Evolutionary conservation across 1,284 basidiomycete species (phyloP).

Genomic region (Coriolopsis trogii): DNA sequence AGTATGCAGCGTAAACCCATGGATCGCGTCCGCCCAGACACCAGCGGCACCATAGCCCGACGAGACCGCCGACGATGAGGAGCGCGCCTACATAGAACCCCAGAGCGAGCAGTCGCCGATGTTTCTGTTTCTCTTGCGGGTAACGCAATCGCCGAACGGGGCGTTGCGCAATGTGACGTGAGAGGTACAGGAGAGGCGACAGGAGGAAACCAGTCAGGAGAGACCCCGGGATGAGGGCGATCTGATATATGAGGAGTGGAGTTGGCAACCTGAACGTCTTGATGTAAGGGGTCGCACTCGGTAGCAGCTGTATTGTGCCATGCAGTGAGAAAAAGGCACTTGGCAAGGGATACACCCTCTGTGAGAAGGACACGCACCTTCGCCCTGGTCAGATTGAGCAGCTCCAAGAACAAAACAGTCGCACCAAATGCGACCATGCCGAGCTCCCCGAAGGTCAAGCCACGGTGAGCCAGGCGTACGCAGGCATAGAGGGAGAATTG

Average conservation of each 20-base stretch:
- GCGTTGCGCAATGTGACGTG: slow-evolving; percentile 89
- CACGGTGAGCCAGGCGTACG: slow-evolving; percentile 87
- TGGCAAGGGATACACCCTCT: too few species aligned
- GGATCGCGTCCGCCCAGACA: slow-evolving; percentile 85
- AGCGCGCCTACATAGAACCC: slow-evolving; percentile 85
- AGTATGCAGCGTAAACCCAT: slow-evolving; percentile 85
- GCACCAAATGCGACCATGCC: slow-evolving; percentile 88
- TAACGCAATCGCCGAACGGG: slow-evolving; percentile 89
- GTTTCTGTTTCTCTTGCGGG: slow-evolving; percentile 85
- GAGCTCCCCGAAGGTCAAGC: slow-evolving; percentile 95
- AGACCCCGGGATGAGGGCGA: slow-evolving; percentile 92
- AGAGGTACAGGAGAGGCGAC: slow-evolving; percentile 93
- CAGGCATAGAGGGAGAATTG: slow-evolving; percentile 92
- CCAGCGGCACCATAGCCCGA: slow-evolving; percentile 94
- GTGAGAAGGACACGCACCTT: slow-evolving; percentile 52
- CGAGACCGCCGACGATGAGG: slow-evolving; percentile 81
- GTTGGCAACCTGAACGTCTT: slow-evolving; percentile 94
- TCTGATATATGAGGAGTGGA: slow-evolving; percentile 90
- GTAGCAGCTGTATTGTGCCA: slow-evolving; percentile 66
- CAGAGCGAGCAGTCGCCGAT: slow-evolving; percentile 83
- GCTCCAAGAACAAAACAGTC: slow-evolving; percentile 86
- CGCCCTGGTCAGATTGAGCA: slow-evolving; percentile 80
- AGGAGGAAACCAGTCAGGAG: slow-evolving; percentile 91
- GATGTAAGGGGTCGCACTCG: slow-evolving; percentile 82
- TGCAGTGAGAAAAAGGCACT: not conserved